Evolutionary conservation across 1,284 basidiomycete genomes (phyloP).

Genomic region (Leccinum olivaceoglutinosum): DNA sequence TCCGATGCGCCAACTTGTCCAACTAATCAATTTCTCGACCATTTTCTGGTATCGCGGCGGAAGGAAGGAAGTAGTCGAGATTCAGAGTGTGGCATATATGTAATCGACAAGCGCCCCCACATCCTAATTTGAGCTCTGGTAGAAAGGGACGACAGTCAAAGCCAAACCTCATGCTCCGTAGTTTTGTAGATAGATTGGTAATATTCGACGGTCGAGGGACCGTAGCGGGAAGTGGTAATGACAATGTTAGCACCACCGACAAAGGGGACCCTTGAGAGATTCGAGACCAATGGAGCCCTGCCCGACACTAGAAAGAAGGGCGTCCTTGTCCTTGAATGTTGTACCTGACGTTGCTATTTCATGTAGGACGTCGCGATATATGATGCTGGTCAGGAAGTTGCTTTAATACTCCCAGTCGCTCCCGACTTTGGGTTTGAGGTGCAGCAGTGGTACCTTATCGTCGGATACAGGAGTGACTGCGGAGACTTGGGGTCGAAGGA

Average conservation of each 20-base stretch:
- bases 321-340: constrained; percentile 98
- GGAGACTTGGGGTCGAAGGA: constrained; percentile 85
- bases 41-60: constrained; percentile 97
- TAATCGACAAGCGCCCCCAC: constrained; percentile 97
- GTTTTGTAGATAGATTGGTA: constrained; percentile 96
- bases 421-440: constrained; percentile 97
- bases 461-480: constrained; percentile 76
- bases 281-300: constrained; percentile 97
- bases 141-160: constrained; percentile 97
- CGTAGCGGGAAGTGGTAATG: constrained; percentile 95
- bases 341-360: constrained; percentile 98
- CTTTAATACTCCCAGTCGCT: constrained; percentile 94
- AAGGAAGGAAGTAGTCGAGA: constrained; percentile 51
- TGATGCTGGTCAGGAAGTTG: constrained; percentile 77
- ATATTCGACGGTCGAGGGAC: constrained; percentile 91
- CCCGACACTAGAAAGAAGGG: constrained; percentile 94
- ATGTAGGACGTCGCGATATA: constrained; percentile 93
- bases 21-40: constrained; percentile 96
- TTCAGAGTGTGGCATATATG: constrained; percentile 84
- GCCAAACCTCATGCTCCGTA: constrained; percentile 92
- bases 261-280: constrained; percentile 82
- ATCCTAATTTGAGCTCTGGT: constrained; percentile 97
- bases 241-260: constrained; percentile 95
- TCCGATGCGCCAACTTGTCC: constrained; percentile 95
- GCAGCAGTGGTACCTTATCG: constrained; percentile 90